phyloP scores from a whole-genome alignment of 257 asterid genomes.

The Gentiana macrophylla region DNA sequence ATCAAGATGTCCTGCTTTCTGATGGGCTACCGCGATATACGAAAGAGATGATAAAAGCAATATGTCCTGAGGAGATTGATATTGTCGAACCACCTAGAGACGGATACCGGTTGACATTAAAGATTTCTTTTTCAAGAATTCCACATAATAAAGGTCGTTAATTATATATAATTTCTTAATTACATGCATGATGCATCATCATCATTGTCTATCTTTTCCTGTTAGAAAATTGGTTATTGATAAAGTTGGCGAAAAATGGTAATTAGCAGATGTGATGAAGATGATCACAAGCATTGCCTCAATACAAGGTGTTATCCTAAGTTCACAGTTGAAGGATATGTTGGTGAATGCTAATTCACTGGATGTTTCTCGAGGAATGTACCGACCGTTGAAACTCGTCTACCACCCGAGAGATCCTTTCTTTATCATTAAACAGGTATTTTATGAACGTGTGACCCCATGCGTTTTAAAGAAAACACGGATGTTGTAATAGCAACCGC shows the following conservation, averaged over 20 bases:
- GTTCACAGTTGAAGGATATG: conserved; percentile 77
- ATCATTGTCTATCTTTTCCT: not conserved
- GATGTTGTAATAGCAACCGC: conserved; percentile 68
- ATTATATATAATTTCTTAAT: not conserved
- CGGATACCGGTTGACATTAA: conserved; percentile 65
- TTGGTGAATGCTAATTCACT: conserved; percentile 42
- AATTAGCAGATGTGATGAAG: conserved; percentile 40
- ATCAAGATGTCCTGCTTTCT: conserved; percentile 40
- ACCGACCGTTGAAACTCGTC: conserved; percentile 54
- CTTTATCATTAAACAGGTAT: conserved; percentile 68
- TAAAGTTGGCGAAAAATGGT: not conserved
- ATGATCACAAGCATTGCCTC: conserved; percentile 59
- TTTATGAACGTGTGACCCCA: conserved; percentile 20
- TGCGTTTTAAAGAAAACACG: conserved; percentile 68
- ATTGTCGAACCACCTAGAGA: conserved; percentile 50
- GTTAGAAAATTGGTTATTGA: conserved; percentile 1
- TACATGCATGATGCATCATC: not conserved
- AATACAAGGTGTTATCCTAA: conserved; percentile 63
- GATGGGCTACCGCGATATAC: conserved; percentile 47
- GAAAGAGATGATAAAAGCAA: conserved; percentile 44
- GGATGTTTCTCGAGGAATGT: conserved; percentile 34
- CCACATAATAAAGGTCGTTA: conserved; percentile 48
- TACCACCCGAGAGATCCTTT: conserved; percentile 78
- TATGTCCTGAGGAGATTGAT: conserved; percentile 53
- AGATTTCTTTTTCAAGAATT: conserved; percentile 41